These are phyloP conservation scores for Pachyrhizus erosus DNA, from an alignment of 306 rosid genomes.

Conservation along the genomic window DNA sequence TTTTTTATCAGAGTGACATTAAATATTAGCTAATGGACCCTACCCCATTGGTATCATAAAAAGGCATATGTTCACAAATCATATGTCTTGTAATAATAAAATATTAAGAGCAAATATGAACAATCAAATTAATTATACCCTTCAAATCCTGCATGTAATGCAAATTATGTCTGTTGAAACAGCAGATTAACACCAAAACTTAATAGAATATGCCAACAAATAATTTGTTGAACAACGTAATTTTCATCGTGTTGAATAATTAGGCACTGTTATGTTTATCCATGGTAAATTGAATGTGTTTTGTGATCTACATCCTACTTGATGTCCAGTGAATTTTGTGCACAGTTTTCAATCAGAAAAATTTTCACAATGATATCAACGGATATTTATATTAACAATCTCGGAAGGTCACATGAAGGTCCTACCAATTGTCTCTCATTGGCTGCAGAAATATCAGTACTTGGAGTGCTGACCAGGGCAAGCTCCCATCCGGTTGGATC, in stretches of 20 bases:
- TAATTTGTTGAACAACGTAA: slow-evolving; percentile 31
- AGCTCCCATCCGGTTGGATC: slow-evolving; percentile 99
- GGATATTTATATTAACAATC: slow-evolving; percentile 6
- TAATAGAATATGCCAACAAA: neutral
- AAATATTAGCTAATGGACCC: neutral
- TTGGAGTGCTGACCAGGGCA: slow-evolving; percentile 92
- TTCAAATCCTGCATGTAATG: neutral
- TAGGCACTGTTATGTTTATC: neutral
- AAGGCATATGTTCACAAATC: neutral
- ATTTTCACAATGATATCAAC: neutral
- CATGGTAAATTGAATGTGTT: neutral
- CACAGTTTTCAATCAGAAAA: neutral
- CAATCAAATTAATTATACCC: neutral
- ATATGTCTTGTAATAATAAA: slow-evolving; percentile 1
- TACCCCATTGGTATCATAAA: neutral
- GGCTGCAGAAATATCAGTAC: slow-evolving; percentile 78
- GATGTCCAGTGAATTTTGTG: neutral
- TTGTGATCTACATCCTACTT: neutral
- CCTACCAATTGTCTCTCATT: slow-evolving; percentile 96
- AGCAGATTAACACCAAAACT: slow-evolving; percentile 3
- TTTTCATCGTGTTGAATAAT: slow-evolving; percentile 13
- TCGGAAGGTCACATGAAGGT: slow-evolving; percentile 27
- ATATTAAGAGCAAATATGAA: neutral
- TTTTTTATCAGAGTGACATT: neutral
- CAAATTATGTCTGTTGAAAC: neutral